These are phyloP conservation scores for Chlorella variabilis DNA, from an alignment of 163 green algal species.

Conservation along the genomic window DNA sequence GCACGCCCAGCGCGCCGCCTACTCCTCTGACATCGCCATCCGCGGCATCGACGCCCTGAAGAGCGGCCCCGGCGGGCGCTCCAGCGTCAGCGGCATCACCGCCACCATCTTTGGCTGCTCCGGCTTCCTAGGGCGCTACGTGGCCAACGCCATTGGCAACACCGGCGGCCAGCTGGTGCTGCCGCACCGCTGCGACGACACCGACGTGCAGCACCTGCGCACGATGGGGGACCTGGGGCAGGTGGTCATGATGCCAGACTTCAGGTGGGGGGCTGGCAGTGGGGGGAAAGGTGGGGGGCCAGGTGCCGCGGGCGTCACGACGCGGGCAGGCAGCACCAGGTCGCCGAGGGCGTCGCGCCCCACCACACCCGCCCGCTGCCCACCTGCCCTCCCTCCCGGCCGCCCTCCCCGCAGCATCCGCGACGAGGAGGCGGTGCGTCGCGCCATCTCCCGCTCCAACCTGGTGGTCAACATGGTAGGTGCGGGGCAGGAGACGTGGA, in stretches of 20 bases:
- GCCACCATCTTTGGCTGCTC: slow-evolving; percentile 97
- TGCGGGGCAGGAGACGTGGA: slow-evolving; percentile 90
- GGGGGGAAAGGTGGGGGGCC: background rate
- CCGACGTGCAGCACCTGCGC: slow-evolving; percentile 89
- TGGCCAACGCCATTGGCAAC: slow-evolving; percentile 88
- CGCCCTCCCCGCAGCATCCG: slow-evolving; percentile 51
- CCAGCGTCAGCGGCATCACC: slow-evolving; percentile 83
- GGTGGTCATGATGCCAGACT: slow-evolving; percentile 58
- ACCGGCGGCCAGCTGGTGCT: slow-evolving; percentile 86
- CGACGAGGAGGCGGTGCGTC: slow-evolving; percentile 78
- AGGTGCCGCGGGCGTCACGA: too few species aligned
- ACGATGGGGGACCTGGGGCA: slow-evolving; percentile 98
- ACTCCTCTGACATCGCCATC: slow-evolving; percentile 49
- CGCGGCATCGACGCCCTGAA: slow-evolving; percentile 38
- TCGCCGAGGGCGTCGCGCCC: too few species aligned
- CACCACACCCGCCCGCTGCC: too few species aligned
- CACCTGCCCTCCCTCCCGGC: too few species aligned
- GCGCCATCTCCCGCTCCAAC: slow-evolving; percentile 83
- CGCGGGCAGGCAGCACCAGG: background rate
- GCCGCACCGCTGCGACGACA: slow-evolving; percentile 89
- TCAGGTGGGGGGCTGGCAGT: slow-evolving; percentile 26
- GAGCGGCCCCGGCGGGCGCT: slow-evolving; percentile 73
- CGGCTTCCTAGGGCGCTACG: slow-evolving; percentile 97
- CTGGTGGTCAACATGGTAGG: slow-evolving; percentile 97
- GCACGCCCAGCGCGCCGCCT: background rate